phyloP scores from a whole-genome alignment of 2,329 filamentous ascomycete species.

The Camillea tinctor region DNA sequence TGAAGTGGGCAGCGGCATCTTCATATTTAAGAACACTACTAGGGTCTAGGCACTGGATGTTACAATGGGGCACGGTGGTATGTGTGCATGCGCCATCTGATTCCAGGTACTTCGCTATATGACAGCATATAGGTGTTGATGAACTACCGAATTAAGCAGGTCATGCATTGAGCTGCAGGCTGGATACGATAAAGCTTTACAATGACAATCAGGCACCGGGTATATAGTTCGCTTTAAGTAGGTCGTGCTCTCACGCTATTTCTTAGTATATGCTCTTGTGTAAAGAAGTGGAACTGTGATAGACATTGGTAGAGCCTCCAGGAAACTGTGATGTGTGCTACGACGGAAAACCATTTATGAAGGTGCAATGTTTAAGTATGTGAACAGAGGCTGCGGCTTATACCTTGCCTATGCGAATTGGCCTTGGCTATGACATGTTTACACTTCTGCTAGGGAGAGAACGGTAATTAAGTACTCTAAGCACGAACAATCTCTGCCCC shows the following conservation, averaged over 20 bases:
- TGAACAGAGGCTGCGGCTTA: too few relatives aligned
- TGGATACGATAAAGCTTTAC: conserved; percentile 17
- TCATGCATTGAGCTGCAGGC: conserved; percentile 8
- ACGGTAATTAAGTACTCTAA: background rate
- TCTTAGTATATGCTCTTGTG: background rate
- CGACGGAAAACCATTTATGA: too few relatives aligned
- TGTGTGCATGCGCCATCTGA: background rate
- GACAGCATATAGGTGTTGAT: background rate
- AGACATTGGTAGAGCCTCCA: background rate
- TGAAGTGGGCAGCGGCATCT: background rate
- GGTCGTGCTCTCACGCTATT: conserved; percentile 3
- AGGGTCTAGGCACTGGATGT: background rate
- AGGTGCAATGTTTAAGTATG: too few relatives aligned
- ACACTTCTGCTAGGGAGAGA: too few relatives aligned
- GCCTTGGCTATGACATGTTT: too few relatives aligned
- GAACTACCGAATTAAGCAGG: conserved; percentile 18
- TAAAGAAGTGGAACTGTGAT: background rate
- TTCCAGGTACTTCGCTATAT: background rate
- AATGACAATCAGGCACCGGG: conserved; percentile 11
- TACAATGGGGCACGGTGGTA: background rate
- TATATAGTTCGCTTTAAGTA: conserved; percentile 14
- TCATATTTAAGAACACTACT: conserved; percentile 8
- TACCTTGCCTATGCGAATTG: too few relatives aligned
- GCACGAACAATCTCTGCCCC: background rate
- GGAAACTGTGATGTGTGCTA: background rate